A percentile compares a stretch with the other conserved stretches of the same genome.
phyloP scores from a whole-genome alignment of 441 rosid species.

The Mallotus repandus region DNA sequence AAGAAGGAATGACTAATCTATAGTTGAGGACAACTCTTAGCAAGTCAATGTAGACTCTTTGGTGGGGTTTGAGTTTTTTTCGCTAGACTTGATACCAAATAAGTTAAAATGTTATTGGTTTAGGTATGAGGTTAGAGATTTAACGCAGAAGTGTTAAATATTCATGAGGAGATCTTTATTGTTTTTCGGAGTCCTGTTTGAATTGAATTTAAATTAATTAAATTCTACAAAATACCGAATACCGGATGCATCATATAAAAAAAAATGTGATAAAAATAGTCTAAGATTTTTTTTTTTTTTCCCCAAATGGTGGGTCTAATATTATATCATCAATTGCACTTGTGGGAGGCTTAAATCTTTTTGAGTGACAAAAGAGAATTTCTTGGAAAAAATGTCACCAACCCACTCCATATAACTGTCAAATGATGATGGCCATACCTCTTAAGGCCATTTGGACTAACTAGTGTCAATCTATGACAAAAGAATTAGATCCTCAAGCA shows the following conservation, averaged over 20 bases:
- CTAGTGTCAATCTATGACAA: not conserved
- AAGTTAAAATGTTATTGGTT: too few relatives aligned
- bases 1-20: too few relatives aligned
- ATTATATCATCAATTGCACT: not conserved
- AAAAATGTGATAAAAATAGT: too few relatives aligned
- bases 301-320: not conserved
- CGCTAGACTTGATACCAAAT: too few relatives aligned
- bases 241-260: too few relatives aligned
- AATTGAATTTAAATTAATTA: too few relatives aligned
- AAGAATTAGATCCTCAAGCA: not conserved
- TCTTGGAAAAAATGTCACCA: constrained; percentile 14
- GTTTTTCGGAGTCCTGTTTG: too few relatives aligned
- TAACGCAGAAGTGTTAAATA: too few relatives aligned
- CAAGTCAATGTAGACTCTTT: not conserved
- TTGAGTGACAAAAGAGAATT: not conserved
- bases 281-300: not conserved
- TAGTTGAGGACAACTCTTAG: too few relatives aligned
- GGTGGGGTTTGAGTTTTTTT: not conserved
- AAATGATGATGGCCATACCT: constrained; percentile 1
- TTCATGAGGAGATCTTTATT: too few relatives aligned
- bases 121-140: too few relatives aligned
- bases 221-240: too few relatives aligned
- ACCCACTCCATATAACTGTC: constrained; percentile 22
- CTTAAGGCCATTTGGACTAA: not conserved
- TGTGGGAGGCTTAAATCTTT: not conserved